Base-by-base conservation (phyloP, 2,329 filamentous ascomycete genomes). In the Alternaria triticimaculans region DNA sequence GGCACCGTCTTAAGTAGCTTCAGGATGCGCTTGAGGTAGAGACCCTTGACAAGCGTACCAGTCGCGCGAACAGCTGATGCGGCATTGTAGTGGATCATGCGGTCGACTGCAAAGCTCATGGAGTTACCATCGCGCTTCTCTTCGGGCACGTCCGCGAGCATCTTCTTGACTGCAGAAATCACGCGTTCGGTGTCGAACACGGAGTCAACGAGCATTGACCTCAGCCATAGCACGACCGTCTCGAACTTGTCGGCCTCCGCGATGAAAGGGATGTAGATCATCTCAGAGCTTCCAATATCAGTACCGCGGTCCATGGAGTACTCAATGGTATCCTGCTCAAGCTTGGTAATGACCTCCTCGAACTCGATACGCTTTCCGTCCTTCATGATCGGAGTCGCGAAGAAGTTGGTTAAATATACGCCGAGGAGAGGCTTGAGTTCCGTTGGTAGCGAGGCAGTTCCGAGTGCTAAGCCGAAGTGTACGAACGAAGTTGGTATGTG, bases 401-500 rank as follows among this genome's bases (percentile, higher is more conserved):
- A 99, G 83, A 98, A 97, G 75, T 95, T 96, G 76, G 94, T 92
- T 28, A 89, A 90, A 75, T 97, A 98, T 44, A 98, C 86, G 4
- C 90, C 87, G 51, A 98, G 84, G 21, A 99, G 82, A 4, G 96
- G 96, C 76, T 95, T 94, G 63, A 95, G 86, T 67, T 94, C 88
- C n/a, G 91, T 86, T 0, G 94, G 93, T 1, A 97, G 84, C 30
- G 88, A 84, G 2, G 89, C 87, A 1, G 94, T 97, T 56, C 93
- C 93, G 54, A 98, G 84, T 60, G 96, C 88, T 21, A 98, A 81
- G 51, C 89, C 90, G 62, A 98, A 87, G 71, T 95, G 91, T 7
- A 97, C 93, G 78, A 99, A 99, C 76, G 93, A 97, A 63, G 93
- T 96, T 3, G 91, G 90, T 14, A 98, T 94, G 74, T 97, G 90